These are phyloP conservation scores for Apiospora sp. DNA, from an alignment of 2,329 filamentous ascomycete species.

Conservation along the genomic window DNA sequence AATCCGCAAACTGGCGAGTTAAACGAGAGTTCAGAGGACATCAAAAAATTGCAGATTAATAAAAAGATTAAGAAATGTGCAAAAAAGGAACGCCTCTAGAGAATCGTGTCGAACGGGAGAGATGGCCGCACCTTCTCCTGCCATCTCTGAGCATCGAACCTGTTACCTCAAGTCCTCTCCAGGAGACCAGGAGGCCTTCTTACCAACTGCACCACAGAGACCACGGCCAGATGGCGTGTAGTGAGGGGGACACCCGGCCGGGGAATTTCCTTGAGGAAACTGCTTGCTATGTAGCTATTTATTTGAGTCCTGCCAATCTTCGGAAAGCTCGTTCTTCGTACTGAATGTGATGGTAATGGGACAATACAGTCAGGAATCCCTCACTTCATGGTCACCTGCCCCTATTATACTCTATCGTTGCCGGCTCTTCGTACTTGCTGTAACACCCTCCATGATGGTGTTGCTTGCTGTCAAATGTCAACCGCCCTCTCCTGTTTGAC, in stretches of 20 bases:
- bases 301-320: not conserved
- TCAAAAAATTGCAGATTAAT: not conserved
- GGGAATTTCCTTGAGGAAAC: not conserved
- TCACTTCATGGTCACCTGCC: not conserved
- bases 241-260: not conserved
- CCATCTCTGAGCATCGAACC: conserved; percentile 18
- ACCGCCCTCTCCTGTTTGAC: too few species aligned
- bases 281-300: not conserved
- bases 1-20: too few species aligned
- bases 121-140: conserved; percentile 8
- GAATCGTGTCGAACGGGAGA: conserved; percentile 4
- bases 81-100: conserved; percentile 1
- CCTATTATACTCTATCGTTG: not conserved
- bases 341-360: not conserved
- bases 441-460: not conserved
- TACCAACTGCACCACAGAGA: conserved; percentile 11
- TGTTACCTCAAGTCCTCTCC: conserved; percentile 15
- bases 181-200: not conserved
- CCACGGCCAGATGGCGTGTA: not conserved
- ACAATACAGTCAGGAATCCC: too few species aligned
- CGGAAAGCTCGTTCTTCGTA: too few species aligned
- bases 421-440: not conserved
- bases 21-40: not conserved
- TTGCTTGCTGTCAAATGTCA: not conserved
- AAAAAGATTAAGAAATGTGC: too few species aligned